Conservation (phyloP, 495 filamentous ascomycete genomes). For the Penicillium maclennaniae region DNA sequence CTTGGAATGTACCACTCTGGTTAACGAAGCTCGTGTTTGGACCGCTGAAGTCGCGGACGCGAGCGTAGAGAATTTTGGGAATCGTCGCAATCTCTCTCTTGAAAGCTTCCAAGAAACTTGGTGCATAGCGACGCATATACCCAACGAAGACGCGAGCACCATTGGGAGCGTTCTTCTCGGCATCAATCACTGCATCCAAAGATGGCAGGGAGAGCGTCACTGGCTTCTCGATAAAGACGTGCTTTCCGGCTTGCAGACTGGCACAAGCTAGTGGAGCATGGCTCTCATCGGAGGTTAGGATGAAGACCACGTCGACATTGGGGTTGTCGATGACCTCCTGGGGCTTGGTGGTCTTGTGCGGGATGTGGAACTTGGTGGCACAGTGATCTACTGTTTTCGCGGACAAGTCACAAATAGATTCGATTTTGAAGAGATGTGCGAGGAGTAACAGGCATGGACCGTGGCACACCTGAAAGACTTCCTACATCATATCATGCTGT, state of each 20-base stretch:
- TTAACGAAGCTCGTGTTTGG: slow-evolving; percentile 45
- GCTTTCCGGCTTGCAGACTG: slow-evolving; percentile 37
- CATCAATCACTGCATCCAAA: slow-evolving; percentile 32
- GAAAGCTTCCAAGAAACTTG: slow-evolving; percentile 38
- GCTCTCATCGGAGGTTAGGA: slow-evolving; percentile 38
- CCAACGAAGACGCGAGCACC: slow-evolving; percentile 44
- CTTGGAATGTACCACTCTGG: slow-evolving; percentile 46
- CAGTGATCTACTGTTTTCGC: slow-evolving; percentile 26
- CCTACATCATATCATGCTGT: slow-evolving; percentile 2
- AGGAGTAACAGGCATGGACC: slow-evolving; percentile 40
- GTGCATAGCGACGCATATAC: slow-evolving; percentile 50
- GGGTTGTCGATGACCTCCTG: slow-evolving; percentile 25
- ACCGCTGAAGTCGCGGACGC: slow-evolving; percentile 45
- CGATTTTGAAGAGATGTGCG: slow-evolving; percentile 31
- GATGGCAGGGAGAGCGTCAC: slow-evolving; percentile 33
- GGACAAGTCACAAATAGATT: slow-evolving; percentile 43
- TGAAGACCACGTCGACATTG: slow-evolving; percentile 45
- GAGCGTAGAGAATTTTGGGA: slow-evolving; percentile 40
- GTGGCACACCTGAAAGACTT: slow-evolving; percentile 47
- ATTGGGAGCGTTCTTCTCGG: slow-evolving; percentile 29
- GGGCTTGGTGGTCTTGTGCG: slow-evolving; percentile 20
- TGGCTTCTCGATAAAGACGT: slow-evolving; percentile 50
- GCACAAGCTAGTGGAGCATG: slow-evolving; percentile 35
- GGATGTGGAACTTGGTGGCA: slow-evolving; percentile 21
- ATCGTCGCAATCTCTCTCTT: slow-evolving; percentile 35